Conservation (phyloP, 257 asterid genomes). For the Plantago elongata region DNA sequence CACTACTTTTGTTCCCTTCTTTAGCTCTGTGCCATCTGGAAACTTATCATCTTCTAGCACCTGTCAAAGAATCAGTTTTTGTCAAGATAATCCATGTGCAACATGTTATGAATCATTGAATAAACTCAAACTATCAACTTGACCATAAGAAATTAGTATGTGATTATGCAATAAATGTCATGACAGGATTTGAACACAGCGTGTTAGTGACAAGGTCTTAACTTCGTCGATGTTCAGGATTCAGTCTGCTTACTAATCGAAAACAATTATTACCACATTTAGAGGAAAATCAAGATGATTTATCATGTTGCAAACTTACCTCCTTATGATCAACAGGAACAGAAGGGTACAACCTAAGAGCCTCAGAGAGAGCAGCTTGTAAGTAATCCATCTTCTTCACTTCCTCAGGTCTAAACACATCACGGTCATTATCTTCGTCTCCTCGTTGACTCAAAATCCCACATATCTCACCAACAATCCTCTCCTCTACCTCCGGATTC, state of each 20-base stretch:
- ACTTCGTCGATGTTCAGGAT: too few species aligned
- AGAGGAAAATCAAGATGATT: too few species aligned
- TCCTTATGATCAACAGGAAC: conserved; percentile 98
- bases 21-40: conserved; percentile 80
- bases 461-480: conserved; percentile 56
- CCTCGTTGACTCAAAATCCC: conserved; percentile 52
- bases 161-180: too few species aligned
- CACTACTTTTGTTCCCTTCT: conserved; percentile 85
- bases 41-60: conserved; percentile 75
- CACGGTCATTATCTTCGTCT: conserved; percentile 8
- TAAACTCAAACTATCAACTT: too few species aligned
- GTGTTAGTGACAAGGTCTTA: too few species aligned
- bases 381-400: conserved; percentile 94
- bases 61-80: conserved; percentile 22
- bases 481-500: conserved; percentile 66
- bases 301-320: conserved; percentile 27
- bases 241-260: too few species aligned
- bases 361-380: conserved; percentile 89
- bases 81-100: neutral
- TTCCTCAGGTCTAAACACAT: conserved; percentile 71
- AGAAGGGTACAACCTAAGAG: conserved; percentile 86
- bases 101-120: too few species aligned
- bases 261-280: too few species aligned
- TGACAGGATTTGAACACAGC: too few species aligned
- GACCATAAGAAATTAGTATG: too few species aligned